Evolutionary conservation across 116 monocot genomes (phyloP).

Genomic region (Phalaenopsis hybrid): DNA sequence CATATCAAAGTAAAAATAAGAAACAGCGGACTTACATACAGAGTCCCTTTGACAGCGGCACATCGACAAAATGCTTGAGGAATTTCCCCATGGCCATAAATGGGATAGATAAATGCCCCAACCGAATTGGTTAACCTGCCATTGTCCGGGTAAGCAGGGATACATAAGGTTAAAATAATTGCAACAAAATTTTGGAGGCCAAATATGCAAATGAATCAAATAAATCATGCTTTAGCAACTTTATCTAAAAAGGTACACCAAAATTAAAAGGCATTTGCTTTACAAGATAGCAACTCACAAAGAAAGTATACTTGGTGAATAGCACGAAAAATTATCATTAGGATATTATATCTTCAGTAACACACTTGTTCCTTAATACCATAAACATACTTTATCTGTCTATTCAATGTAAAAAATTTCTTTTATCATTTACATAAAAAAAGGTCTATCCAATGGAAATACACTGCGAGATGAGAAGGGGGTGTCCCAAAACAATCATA

Average conservation of each 20-base stretch:
- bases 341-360: neutral
- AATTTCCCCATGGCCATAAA: slow-evolving; percentile 95
- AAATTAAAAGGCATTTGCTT: neutral
- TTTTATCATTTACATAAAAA: too few species aligned
- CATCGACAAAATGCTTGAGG: slow-evolving; percentile 96
- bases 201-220: neutral
- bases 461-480: neutral
- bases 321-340: neutral
- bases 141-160: slow-evolving; percentile 11
- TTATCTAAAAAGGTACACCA: neutral
- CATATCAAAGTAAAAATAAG: neutral
- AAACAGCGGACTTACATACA: slow-evolving; percentile 65
- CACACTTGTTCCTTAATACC: neutral
- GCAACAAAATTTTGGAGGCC: neutral
- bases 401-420: too few species aligned
- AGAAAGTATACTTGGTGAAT: neutral
- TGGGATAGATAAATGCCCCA: slow-evolving; percentile 93
- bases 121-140: slow-evolving; percentile 87
- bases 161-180: neutral
- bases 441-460: neutral
- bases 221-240: neutral
- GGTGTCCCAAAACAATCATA: neutral
- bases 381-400: neutral
- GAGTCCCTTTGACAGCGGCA: slow-evolving; percentile 98
- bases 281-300: neutral